Evolutionary conservation across 352 stramenopile genomes (phyloP).

Genomic region (Phytophthora vignae): DNA sequence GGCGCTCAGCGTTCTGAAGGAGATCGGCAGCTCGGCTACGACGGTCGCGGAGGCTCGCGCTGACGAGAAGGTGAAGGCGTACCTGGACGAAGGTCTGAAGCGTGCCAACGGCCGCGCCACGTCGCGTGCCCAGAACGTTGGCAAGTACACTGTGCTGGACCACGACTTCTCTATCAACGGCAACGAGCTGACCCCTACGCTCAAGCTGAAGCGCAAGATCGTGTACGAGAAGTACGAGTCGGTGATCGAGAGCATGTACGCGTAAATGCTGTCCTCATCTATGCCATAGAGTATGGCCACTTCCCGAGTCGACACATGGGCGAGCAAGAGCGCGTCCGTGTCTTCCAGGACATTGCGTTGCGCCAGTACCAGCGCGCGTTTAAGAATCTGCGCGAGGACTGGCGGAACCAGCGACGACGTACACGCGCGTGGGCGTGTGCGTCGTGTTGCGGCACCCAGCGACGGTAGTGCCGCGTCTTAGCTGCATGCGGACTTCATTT

Average conservation of each 20-base stretch:
- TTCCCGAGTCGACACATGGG: conserved; percentile 15
- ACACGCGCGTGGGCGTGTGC: neutral
- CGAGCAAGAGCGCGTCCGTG: conserved; percentile 10
- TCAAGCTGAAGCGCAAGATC: conserved; percentile 96
- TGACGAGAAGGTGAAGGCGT: conserved; percentile 81
- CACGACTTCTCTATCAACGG: conserved; percentile 92
- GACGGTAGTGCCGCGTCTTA: conserved; percentile 1
- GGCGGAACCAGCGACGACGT: neutral
- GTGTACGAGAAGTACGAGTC: conserved; percentile 93
- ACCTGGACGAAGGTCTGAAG: conserved; percentile 80
- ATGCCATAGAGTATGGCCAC: conserved; percentile 22
- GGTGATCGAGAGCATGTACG: conserved; percentile 92
- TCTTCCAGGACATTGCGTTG: neutral
- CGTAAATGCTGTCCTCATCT: conserved; percentile 37
- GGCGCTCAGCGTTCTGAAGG: conserved; percentile 61
- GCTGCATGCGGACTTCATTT: conserved; percentile 30
- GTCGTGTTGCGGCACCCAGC: neutral
- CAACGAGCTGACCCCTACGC: conserved; percentile 95
- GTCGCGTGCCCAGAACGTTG: conserved; percentile 86
- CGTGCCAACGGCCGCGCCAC: conserved; percentile 75
- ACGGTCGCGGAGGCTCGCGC: conserved; percentile 75
- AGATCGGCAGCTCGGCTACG: conserved; percentile 74
- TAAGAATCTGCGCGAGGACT: neutral
- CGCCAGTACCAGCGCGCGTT: conserved; percentile 5
- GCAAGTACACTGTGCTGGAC: conserved; percentile 89